Conservation (phyloP, 345 rosid species). For the Gossypium arboreum region DNA sequence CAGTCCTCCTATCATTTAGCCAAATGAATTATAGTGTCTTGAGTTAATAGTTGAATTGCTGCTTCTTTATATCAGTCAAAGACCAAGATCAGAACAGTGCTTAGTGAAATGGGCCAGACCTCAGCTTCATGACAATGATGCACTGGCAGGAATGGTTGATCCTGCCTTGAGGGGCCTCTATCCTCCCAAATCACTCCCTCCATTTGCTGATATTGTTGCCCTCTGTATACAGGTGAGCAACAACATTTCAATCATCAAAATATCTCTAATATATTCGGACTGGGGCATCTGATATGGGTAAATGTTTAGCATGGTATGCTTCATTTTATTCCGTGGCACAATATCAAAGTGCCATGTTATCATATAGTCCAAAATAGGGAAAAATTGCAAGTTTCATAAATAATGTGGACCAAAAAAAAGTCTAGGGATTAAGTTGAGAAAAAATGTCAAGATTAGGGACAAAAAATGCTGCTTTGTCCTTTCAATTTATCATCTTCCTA, state of each 20-base stretch:
- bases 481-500: not conserved
- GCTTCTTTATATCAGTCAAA: slow-evolving; percentile 35
- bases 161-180: slow-evolving; percentile 91
- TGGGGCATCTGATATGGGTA: not conserved
- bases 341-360: no score
- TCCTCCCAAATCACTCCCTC: slow-evolving; percentile 69
- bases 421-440: no score
- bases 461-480: not conserved
- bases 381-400: no score
- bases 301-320: not conserved
- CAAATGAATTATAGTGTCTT: not conserved
- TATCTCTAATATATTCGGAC: not conserved
- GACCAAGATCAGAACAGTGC: slow-evolving; percentile 62
- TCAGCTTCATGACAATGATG: slow-evolving; percentile 62
- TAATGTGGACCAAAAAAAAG: no score
- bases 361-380: no score
- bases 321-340: not conserved
- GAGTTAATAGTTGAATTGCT: not conserved
- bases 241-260: slow-evolving; percentile 9
- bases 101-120: slow-evolving; percentile 87
- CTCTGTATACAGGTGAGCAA: slow-evolving; percentile 68
- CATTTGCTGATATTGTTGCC: slow-evolving; percentile 74
- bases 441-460: no score
- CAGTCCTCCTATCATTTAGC: not conserved
- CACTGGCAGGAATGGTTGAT: slow-evolving; percentile 69